Conservation (phyloP, 129 eudicot species). For the Escallonia rubra region DNA sequence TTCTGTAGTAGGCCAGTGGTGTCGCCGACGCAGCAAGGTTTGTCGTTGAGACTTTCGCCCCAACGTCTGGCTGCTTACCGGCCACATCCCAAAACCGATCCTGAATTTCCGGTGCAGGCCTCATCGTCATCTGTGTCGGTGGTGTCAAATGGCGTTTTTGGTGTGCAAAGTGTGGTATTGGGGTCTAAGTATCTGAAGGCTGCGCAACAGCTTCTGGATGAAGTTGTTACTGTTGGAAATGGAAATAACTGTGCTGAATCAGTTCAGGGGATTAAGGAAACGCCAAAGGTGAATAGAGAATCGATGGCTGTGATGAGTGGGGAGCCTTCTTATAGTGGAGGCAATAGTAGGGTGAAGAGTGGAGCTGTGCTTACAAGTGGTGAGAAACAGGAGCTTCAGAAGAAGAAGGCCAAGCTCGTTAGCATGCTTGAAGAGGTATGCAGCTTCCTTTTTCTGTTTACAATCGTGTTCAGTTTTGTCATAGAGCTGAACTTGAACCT, state of each 20-base stretch:
- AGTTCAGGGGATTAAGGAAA: conserved; percentile 11
- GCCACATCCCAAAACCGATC: neutral
- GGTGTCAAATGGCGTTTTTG: conserved; percentile 1
- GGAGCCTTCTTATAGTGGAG: neutral
- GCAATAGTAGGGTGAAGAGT: neutral
- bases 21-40: conserved; percentile 16
- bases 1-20: conserved; percentile 14
- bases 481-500: too few relatives aligned
- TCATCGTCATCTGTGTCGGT: neutral
- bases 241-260: conserved; percentile 9
- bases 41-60: conserved; percentile 34
- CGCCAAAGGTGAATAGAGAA: conserved; percentile 5
- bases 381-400: conserved; percentile 61
- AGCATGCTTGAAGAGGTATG: conserved; percentile 72
- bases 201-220: conserved; percentile 49
- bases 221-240: conserved; percentile 45
- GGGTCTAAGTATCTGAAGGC: conserved; percentile 43
- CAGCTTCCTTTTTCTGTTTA: neutral
- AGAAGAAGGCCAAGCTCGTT: conserved; percentile 67
- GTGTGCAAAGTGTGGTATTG: conserved; percentile 29
- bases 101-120: neutral
- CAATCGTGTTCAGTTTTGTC: neutral
- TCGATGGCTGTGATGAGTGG: neutral
- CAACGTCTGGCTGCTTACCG: conserved; percentile 18
- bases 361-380: conserved; percentile 36